A percentile compares a stretch with the other conserved stretches of the same genome.
Conservation (phyloP, 768 basidiomycete genomes). For the Thelephora ganbajun region DNA sequence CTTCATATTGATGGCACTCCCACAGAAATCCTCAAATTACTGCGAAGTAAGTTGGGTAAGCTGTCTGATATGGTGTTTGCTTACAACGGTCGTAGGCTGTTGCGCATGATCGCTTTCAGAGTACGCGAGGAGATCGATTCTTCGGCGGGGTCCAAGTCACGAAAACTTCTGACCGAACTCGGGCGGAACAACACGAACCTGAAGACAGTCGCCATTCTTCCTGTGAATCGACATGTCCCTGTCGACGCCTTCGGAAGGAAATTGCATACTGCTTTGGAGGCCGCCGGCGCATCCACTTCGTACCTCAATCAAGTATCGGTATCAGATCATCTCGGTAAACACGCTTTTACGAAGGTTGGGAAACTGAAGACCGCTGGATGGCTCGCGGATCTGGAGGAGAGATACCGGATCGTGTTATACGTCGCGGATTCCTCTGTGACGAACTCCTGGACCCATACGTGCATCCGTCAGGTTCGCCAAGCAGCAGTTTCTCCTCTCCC, state of each 20-base stretch:
- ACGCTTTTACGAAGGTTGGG: slow-evolving; percentile 93
- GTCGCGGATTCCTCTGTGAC: slow-evolving; percentile 92
- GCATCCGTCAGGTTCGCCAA: slow-evolving; percentile 74
- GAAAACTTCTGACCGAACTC: slow-evolving; percentile 41
- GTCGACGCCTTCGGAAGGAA: slow-evolving; percentile 83
- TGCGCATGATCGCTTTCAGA: slow-evolving; percentile 85
- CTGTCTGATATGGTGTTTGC: background rate
- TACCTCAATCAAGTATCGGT: slow-evolving; percentile 92
- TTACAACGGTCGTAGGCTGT: slow-evolving; percentile 30
- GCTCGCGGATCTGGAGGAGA: slow-evolving; percentile 92
- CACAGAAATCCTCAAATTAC: slow-evolving; percentile 73
- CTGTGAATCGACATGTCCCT: slow-evolving; percentile 77
- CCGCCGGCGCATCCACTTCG: slow-evolving; percentile 85
- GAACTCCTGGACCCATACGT: slow-evolving; percentile 96
- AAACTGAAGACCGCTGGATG: slow-evolving; percentile 91
- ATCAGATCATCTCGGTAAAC: slow-evolving; percentile 80
- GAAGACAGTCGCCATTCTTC: slow-evolving; percentile 89
- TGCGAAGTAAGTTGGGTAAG: slow-evolving; percentile 42
- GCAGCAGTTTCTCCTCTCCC: background rate
- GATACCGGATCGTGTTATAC: slow-evolving; percentile 86
- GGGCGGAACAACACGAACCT: slow-evolving; percentile 76
- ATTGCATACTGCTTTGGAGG: slow-evolving; percentile 76
- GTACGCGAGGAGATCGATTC: slow-evolving; percentile 74
- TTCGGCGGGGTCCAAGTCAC: slow-evolving; percentile 34
- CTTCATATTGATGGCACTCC: background rate